phyloP scores from a whole-genome alignment of 306 rosid genomes.

The Trifolium fragiferum region DNA sequence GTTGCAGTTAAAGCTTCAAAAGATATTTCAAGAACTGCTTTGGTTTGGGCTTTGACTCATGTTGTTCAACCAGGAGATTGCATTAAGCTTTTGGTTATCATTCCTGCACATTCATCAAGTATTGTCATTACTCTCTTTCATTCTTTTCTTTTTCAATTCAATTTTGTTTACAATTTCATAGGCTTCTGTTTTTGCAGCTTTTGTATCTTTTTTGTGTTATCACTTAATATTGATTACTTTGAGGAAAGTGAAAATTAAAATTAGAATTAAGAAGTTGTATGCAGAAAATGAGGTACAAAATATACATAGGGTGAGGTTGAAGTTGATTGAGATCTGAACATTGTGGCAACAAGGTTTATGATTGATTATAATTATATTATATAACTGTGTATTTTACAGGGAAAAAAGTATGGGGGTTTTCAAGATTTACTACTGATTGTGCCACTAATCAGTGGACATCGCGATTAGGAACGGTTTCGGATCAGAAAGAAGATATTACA shows the following conservation, averaged over 20 bases:
- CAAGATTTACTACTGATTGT: constrained; percentile 78
- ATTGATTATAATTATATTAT: constrained; percentile 15
- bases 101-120: constrained; percentile 74
- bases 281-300: constrained; percentile 1
- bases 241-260: neutral
- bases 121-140: constrained; percentile 44
- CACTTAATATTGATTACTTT: constrained; percentile 4
- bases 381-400: constrained; percentile 60
- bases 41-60: constrained; percentile 98
- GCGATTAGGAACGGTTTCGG: constrained; percentile 61
- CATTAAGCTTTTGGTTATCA: constrained; percentile 79
- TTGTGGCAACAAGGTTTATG: constrained; percentile 23
- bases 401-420: constrained; percentile 69
- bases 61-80: constrained; percentile 94
- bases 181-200: constrained; percentile 2
- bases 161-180: constrained; percentile 19
- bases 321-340: constrained; percentile 43
- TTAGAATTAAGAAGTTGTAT: constrained; percentile 22
- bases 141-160: constrained; percentile 9
- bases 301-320: neutral
- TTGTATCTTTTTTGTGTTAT: constrained; percentile 2
- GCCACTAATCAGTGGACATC: constrained; percentile 60
- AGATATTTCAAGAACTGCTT: constrained; percentile 74
- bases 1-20: constrained; percentile 88
- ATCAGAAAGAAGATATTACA: constrained; percentile 75